phyloP scores from a whole-genome alignment of 768 basidiomycete species.

The Sistotremastrum niveocremeum region DNA sequence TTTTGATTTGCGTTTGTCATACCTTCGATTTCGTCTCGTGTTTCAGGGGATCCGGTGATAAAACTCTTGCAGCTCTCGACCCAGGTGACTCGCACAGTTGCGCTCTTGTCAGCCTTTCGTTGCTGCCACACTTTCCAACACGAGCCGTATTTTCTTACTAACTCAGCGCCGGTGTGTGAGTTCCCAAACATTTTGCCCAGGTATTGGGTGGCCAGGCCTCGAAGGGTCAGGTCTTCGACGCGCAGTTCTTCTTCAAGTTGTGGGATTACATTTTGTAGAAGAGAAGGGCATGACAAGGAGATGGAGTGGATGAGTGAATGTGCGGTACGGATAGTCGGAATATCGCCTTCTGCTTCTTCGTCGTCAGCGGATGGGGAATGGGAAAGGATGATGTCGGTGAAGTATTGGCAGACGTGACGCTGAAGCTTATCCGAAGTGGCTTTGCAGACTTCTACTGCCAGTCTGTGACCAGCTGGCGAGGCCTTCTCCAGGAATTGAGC shows the following conservation, averaged over 20 bases:
- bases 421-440: conserved; percentile 75
- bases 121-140: conserved; percentile 81
- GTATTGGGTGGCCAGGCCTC: conserved; percentile 71
- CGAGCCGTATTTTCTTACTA: conserved; percentile 64
- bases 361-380: conserved; percentile 30
- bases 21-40: conserved; percentile 64
- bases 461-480: conserved; percentile 55
- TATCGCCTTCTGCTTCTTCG: conserved; percentile 35
- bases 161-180: conserved; percentile 47
- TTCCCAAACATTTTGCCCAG: conserved; percentile 80
- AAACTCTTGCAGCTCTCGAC: conserved; percentile 57
- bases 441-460: conserved; percentile 80
- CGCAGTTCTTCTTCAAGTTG: conserved; percentile 85
- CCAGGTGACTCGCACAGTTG: conserved; percentile 61
- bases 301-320: conserved; percentile 81
- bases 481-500: conserved; percentile 76
- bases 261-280: conserved; percentile 84
- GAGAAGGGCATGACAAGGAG: conserved; percentile 61
- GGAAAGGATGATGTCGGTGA: conserved; percentile 74
- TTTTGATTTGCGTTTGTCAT: conserved; percentile 8
- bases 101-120: conserved; percentile 62
- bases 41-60: conserved; percentile 50
- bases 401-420: conserved; percentile 82
- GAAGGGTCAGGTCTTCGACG: conserved; percentile 55
- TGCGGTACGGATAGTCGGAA: conserved; percentile 49